These are phyloP conservation scores for Scortechinia acanthostroma DNA, from an alignment of 2,329 filamentous ascomycete species.

Conservation along the genomic window DNA sequence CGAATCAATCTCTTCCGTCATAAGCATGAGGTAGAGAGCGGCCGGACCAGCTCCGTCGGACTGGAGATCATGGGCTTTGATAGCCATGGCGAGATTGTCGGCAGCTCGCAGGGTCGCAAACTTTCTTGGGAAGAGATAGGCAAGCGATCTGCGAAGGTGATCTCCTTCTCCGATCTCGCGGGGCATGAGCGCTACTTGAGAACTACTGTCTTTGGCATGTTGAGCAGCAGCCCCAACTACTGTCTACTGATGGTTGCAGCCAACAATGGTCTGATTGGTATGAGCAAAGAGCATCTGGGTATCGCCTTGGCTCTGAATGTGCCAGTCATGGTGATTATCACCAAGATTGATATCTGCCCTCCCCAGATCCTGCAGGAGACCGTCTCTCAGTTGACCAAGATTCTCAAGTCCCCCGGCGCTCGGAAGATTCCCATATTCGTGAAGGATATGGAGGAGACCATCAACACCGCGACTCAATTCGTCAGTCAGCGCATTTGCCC, in stretches of 20 bases:
- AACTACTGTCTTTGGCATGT: constrained; percentile 89
- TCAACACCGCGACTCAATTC: constrained; percentile 93
- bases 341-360: constrained; percentile 97
- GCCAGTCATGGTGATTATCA: constrained; percentile 94
- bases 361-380: constrained; percentile 93
- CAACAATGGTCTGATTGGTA: constrained; percentile 92
- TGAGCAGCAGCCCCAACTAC: constrained; percentile 94
- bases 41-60: constrained; percentile 88
- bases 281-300: constrained; percentile 96
- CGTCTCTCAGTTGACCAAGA: constrained; percentile 81
- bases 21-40: constrained; percentile 95
- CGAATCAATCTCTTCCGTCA: constrained; percentile 94
- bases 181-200: constrained; percentile 92
- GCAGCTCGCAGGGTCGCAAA: constrained; percentile 74
- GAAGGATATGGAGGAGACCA: constrained; percentile 81
- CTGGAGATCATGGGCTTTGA: constrained; percentile 99
- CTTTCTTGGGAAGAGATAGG: constrained; percentile 98
- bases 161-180: constrained; percentile 89
- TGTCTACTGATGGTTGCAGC: constrained; percentile 97
- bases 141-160: constrained; percentile 88
- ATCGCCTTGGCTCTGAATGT: constrained; percentile 92
- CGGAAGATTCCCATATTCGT: constrained; percentile 95
- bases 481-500: constrained; percentile 92
- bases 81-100: constrained; percentile 73
- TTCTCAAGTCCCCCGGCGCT: constrained; percentile 87